Evolutionary conservation across 2,329 filamentous ascomycete genomes (phyloP), one percentile per base, ranked within the genome.

Genomic region (Paecilomyces sp.): DNA sequence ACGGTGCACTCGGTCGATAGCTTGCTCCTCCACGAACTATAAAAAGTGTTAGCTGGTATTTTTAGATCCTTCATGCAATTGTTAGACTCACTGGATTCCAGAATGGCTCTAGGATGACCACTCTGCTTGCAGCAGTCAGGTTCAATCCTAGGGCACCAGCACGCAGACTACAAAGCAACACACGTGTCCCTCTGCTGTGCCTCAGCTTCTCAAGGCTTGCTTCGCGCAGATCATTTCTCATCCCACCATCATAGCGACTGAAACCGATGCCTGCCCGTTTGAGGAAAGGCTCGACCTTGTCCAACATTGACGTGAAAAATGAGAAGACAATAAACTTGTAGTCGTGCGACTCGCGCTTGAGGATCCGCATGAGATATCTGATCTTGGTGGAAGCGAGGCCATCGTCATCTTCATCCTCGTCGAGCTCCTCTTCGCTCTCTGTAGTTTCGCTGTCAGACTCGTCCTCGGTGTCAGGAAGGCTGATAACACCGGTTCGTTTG

Each of bases 241-340:
- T 99, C 67, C 87, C 86, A 59, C 94, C 94, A 72, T 99, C 94
- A 75, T 99, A 99, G 58, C 94, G 89, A 15, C 90, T 90, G 71
- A 89, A 96, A 62, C 83, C 83, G 74, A 96, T 88, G 13, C 86
- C 85, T 13, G 88, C 86, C 55, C 86, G 83, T 54, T 83, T 82
- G 61, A 99, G 81, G 76, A 97, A 97, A 1, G 94, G 94, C 72
- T 97, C 92, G 63, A 99, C 87, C 30, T 97, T 86, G 77, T 97
- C 90, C 54, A 99, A 86, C 94, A 99, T 99, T 0, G 91, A 94
- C 0, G 94, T 99, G 77, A 99, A 99, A 69, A 97, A 91, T 1
- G 92, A 96, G 77, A 99, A 99, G 64, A 99, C 92, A 68, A 99
- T 99, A 71, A 96, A 96, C 72, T 99, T 99, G 82, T 96, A 91